Base-by-base conservation (phyloP, 2,329 filamentous ascomycete genomes). In the Aureobasidium melanogenum region DNA sequence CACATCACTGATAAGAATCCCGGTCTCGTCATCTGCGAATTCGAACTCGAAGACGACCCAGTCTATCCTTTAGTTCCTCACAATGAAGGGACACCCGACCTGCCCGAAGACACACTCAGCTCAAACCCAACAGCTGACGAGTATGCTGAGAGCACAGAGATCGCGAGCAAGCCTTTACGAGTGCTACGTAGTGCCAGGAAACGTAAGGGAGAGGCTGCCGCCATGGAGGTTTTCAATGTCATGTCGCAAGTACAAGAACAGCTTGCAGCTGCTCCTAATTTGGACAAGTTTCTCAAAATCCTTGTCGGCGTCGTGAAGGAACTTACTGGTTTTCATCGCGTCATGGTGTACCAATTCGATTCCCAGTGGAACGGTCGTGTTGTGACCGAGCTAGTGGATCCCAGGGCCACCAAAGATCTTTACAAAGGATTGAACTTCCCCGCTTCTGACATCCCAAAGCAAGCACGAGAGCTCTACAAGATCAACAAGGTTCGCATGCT, bases 341-440 rank as follows among this genome's bases (percentile, higher is more conserved):
- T 96, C 51, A 92, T 96, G 89, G 82, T 96, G 1, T 96, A 96
- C 69, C 90, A 96, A 71, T 96, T 96, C 65, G 91, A 96, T 71
- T 79, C 85, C 5, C 74, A 80, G 0, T 94, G 88, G 79, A 96
- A 95, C 67, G 91, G 91, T 19, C 86, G 88, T 61, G 91, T 96
- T 1, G 91, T 96, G 5, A 91, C 91, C 0, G 91, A 96, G 71
- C 77, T 96, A 12, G 88, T 96, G 9, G 89, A 96, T 70, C 88
- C 89, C 1, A 79, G 84, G 19, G 85, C 87, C 34, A 93, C 90
- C 0, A 86, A 87, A 60, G 91, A 96, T 71, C 76, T 96, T 0
- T 96, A 91, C 76, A 90, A 92, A 69, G 91, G 91, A 0, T 78
- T 96, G 3, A 88, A 94, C 69, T 96, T 96, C 64, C 91, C 91